These are phyloP conservation scores for Tephrocybe sp. DNA, from an alignment of 768 basidiomycete species.

Conservation along the genomic window DNA sequence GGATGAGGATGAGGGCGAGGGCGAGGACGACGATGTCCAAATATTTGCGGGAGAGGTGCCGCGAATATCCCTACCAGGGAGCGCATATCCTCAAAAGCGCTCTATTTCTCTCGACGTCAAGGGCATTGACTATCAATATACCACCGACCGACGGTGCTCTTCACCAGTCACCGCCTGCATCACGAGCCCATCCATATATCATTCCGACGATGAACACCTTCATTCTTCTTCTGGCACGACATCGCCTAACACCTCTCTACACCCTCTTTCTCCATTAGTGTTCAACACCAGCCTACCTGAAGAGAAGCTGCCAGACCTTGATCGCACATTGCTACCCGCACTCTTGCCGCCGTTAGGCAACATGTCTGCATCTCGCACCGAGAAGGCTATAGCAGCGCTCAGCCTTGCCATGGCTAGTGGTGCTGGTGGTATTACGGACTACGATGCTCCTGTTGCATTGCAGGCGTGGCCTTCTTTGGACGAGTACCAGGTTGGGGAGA, in stretches of 20 bases:
- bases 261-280: constrained; percentile 17
- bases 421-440: constrained; percentile 60
- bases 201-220: constrained; percentile 36
- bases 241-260: constrained; percentile 8
- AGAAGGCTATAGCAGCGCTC: constrained; percentile 62
- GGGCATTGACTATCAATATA: constrained; percentile 21
- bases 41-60: constrained; percentile 47
- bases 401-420: constrained; percentile 63
- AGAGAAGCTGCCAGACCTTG: constrained; percentile 32
- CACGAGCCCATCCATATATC: constrained; percentile 27
- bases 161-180: constrained; percentile 28
- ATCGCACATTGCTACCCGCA: constrained; percentile 28
- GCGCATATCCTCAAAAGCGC: constrained; percentile 33
- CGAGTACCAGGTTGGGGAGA: constrained; percentile 52
- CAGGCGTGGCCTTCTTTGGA: constrained; percentile 33
- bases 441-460: constrained; percentile 43
- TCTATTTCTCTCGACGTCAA: constrained; percentile 45
- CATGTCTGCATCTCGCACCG: constrained; percentile 43
- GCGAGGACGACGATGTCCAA: constrained; percentile 58
- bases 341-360: constrained; percentile 7
- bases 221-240: constrained; percentile 15
- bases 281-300: constrained; percentile 33
- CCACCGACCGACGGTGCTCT: constrained; percentile 25
- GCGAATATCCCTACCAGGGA: constrained; percentile 18
- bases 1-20: constrained; percentile 39